Evolutionary conservation across 495 filamentous ascomycete genomes (phyloP).

Genomic region (Neurospora intermedia): DNA sequence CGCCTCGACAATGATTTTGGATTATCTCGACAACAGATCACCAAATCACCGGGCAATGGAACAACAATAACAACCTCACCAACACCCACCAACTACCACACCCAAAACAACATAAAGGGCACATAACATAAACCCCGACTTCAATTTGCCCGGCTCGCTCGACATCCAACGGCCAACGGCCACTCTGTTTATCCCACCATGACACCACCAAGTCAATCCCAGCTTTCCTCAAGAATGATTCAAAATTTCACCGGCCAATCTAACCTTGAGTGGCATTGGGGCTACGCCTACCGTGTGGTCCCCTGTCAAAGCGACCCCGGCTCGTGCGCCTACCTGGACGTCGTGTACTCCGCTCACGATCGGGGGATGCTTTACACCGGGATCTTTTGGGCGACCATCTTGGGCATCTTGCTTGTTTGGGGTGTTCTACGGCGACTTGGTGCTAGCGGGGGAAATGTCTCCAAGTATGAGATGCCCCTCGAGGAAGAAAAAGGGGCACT

Average conservation of each 20-base stretch:
- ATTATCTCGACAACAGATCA: not conserved
- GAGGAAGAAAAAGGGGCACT: not conserved
- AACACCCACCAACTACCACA: not conserved
- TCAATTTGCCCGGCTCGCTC: not conserved
- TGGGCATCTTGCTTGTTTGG: constrained; percentile 41
- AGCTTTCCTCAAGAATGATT: constrained; percentile 12
- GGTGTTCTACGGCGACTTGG: constrained; percentile 20
- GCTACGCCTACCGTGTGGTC: constrained; percentile 44
- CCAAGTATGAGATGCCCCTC: not conserved
- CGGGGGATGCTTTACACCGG: constrained; percentile 48
- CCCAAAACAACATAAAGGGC: not conserved
- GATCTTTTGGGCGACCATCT: constrained; percentile 49
- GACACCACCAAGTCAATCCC: not conserved
- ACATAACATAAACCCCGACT: not conserved
- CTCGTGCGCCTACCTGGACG: constrained; percentile 53
- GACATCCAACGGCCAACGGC: not conserved
- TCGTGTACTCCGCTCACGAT: constrained; percentile 49
- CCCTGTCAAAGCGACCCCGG: constrained; percentile 51
- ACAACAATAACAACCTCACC: not conserved
- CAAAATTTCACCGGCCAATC: constrained; percentile 31
- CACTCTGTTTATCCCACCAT: not conserved
- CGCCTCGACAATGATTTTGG: not conserved
- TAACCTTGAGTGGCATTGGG: constrained; percentile 46
- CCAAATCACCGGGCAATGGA: not conserved
- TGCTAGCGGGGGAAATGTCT: not conserved